A percentile compares a stretch with the other conserved stretches of the same genome.
phyloP scores from a whole-genome alignment of 2,329 filamentous ascomycete genomes.

The Emydomyces testavorans region DNA sequence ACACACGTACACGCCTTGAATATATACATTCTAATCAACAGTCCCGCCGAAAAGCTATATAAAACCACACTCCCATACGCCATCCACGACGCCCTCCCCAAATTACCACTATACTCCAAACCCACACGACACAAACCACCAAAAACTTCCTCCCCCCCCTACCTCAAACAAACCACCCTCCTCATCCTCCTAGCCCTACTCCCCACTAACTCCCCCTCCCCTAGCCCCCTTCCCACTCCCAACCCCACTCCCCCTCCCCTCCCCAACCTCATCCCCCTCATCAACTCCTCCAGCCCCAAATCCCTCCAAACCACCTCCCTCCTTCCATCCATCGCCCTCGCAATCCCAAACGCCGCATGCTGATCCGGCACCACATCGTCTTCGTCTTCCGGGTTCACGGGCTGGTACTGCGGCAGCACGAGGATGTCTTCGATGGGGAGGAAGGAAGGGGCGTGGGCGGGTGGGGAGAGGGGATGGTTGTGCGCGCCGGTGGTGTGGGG shows the following conservation, averaged over 20 bases:
- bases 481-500: conserved; percentile 6
- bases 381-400: conserved; percentile 54
- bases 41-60: too few relatives aligned
- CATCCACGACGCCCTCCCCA: not conserved
- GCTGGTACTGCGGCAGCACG: conserved; percentile 49
- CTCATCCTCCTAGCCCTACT: conserved; percentile 29
- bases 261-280: conserved; percentile 25
- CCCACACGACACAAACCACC: not conserved
- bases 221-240: conserved; percentile 34
- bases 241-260: conserved; percentile 18
- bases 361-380: conserved; percentile 57
- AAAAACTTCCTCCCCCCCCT: not conserved
- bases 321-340: conserved; percentile 47
- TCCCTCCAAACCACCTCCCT: conserved; percentile 49
- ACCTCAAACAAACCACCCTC: conserved; percentile 30
- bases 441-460: conserved; percentile 28
- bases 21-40: not conserved
- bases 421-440: conserved; percentile 50
- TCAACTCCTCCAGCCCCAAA: conserved; percentile 43
- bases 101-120: not conserved
- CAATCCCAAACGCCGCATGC: conserved; percentile 56
- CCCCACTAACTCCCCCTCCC: conserved; percentile 20
- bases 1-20: too few relatives aligned
- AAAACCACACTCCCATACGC: too few relatives aligned
- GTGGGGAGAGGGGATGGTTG: conserved; percentile 17